Evolutionary conservation across 2,329 filamentous ascomycete species (phyloP).

Genomic region (Talaromyces sp.): DNA sequence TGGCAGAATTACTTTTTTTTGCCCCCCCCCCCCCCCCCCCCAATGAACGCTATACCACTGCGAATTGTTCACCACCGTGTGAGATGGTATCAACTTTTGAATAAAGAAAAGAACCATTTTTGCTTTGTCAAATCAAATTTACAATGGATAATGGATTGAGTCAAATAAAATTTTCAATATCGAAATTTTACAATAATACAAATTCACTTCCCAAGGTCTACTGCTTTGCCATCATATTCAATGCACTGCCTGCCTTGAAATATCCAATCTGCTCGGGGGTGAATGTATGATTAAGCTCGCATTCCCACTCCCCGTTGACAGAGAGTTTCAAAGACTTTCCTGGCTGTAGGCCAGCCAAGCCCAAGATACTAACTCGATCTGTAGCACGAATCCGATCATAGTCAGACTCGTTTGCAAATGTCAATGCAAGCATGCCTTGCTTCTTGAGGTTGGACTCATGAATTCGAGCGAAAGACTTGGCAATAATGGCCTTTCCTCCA

Average conservation of each 20-base stretch:
- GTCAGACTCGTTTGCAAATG: slow-evolving; percentile 90
- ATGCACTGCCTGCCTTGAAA: slow-evolving; percentile 6
- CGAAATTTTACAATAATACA: neutral
- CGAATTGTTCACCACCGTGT: too few species aligned
- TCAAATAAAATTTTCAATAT: too few species aligned
- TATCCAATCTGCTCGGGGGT: slow-evolving; percentile 3
- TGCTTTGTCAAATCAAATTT: too few species aligned
- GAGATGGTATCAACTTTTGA: too few species aligned
- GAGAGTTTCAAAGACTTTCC: neutral
- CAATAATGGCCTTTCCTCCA: slow-evolving; percentile 95
- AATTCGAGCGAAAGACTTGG: slow-evolving; percentile 94
- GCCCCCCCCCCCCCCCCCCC: too few species aligned
- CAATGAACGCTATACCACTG: too few species aligned
- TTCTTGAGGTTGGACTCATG: slow-evolving; percentile 99
- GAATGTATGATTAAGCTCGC: slow-evolving; percentile 3
- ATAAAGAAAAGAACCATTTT: too few species aligned
- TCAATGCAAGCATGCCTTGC: slow-evolving; percentile 99
- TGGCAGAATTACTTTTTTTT: too few species aligned
- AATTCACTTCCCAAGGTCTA: neutral
- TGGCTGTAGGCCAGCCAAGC: neutral
- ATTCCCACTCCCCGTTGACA: slow-evolving; percentile 5
- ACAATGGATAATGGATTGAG: too few species aligned
- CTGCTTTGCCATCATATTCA: slow-evolving; percentile 6
- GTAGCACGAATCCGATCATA: slow-evolving; percentile 63
- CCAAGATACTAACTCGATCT: slow-evolving; percentile 3